Conservation (phyloP, 345 rosid species). For the Populus tremula region DNA sequence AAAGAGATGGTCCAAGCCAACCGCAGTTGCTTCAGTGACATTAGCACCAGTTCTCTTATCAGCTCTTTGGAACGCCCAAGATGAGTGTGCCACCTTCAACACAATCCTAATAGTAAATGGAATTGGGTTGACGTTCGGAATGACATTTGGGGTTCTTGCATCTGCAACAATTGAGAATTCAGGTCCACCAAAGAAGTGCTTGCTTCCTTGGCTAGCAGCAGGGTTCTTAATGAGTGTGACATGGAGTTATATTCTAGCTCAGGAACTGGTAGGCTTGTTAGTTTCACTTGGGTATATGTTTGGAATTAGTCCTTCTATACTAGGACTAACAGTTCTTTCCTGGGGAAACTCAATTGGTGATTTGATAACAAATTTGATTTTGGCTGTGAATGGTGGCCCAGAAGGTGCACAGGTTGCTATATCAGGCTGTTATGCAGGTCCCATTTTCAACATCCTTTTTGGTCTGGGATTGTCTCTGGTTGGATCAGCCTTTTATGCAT, state of each 20-base stretch:
- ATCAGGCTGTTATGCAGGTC: constrained; percentile 89
- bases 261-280: constrained; percentile 74
- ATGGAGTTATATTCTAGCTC: constrained; percentile 83
- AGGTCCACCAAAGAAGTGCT: constrained; percentile 59
- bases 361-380: constrained; percentile 62
- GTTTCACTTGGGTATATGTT: constrained; percentile 63
- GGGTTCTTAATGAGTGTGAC: constrained; percentile 85
- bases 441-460: constrained; percentile 67
- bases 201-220: constrained; percentile 70
- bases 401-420: constrained; percentile 75
- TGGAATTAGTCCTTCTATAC: constrained; percentile 62
- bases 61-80: constrained; percentile 44
- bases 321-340: constrained; percentile 79
- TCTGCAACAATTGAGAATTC: constrained; percentile 46
- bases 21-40: constrained; percentile 57
- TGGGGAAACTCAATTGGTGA: constrained; percentile 97
- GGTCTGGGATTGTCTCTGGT: constrained; percentile 76
- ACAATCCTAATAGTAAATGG: constrained; percentile 37
- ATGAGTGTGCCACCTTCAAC: constrained; percentile 16
- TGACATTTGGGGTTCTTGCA: constrained; percentile 52
- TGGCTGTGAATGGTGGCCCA: constrained; percentile 65
- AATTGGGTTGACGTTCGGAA: constrained; percentile 44
- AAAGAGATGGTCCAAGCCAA: constrained; percentile 71
- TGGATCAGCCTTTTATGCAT: constrained; percentile 48
- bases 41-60: constrained; percentile 69